Conservation (phyloP, 768 basidiomycete species). For the Pleurotus cornucopiae region DNA sequence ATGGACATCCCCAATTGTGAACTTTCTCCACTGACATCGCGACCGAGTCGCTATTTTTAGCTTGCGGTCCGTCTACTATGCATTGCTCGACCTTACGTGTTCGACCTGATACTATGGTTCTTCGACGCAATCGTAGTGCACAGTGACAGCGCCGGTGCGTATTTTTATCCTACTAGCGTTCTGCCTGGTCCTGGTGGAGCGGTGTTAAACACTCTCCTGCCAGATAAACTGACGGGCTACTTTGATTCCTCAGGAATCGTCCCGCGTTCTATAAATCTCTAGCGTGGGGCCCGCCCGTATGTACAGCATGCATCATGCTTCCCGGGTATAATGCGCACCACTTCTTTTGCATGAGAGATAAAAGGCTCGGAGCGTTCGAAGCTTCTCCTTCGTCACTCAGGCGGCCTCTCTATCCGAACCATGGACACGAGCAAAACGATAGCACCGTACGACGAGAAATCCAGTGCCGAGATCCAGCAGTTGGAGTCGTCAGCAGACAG, state of each 20-base stretch:
- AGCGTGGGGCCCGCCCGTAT: background rate
- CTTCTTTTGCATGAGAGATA: background rate
- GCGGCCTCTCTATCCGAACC: background rate
- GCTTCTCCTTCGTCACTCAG: background rate
- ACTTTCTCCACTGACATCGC: too few species aligned
- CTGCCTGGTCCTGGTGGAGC: background rate
- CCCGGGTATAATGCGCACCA: background rate
- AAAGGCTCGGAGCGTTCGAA: background rate
- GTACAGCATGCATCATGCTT: background rate
- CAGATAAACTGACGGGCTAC: too few species aligned
- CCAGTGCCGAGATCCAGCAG: conserved; percentile 13
- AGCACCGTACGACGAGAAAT: conserved; percentile 8
- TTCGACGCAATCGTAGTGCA: too few species aligned
- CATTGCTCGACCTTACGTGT: too few species aligned
- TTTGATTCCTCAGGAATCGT: background rate
- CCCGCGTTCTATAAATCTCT: background rate
- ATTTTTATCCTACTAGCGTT: too few species aligned
- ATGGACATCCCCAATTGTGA: too few species aligned
- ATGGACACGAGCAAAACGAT: background rate
- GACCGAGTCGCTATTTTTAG: too few species aligned
- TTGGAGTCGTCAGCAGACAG: conserved; percentile 12
- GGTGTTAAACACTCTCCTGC: background rate
- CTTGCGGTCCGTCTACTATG: too few species aligned
- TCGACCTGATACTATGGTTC: too few species aligned
- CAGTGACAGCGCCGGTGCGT: too few species aligned